These are phyloP conservation scores for Lithohypha guttulata DNA, from an alignment of 2,329 filamentous ascomycete genomes.

Conservation along the genomic window DNA sequence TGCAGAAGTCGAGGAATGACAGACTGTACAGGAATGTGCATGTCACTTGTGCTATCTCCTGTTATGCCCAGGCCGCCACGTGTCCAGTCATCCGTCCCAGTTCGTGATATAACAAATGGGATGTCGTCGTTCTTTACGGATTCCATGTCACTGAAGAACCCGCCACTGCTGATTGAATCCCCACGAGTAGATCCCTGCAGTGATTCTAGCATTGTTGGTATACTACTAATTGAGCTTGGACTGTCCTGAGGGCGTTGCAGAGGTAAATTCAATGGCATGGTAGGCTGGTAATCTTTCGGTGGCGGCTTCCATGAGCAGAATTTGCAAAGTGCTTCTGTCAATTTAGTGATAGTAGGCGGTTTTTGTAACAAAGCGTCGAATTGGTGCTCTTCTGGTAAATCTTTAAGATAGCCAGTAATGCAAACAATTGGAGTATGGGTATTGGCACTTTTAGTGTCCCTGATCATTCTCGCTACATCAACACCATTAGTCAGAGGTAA, in stretches of 20 bases:
- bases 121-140: constrained; percentile 67
- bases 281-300: constrained; percentile 42
- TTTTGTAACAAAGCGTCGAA: constrained; percentile 96
- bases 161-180: constrained; percentile 73
- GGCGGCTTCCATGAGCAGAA: constrained; percentile 91
- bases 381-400: constrained; percentile 86
- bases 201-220: constrained; percentile 57
- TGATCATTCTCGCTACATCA: constrained; percentile 94
- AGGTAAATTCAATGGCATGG: constrained; percentile 40
- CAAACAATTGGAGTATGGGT: constrained; percentile 90
- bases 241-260: constrained; percentile 54
- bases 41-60: constrained; percentile 42
- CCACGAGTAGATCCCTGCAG: constrained; percentile 71
- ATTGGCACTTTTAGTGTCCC: constrained; percentile 92
- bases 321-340: constrained; percentile 75
- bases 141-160: constrained; percentile 77
- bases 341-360: constrained; percentile 82
- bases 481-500: constrained; percentile 89
- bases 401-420: constrained; percentile 96
- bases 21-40: constrained; percentile 30
- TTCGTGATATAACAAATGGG: constrained; percentile 63
- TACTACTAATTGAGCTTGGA: constrained; percentile 65
- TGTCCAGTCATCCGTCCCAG: constrained; percentile 64
- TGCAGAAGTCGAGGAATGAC: constrained; percentile 46
- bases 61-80: constrained; percentile 70